Evolutionary conservation across 352 stramenopile genomes (phyloP).

Genomic region (Globisporangium nunn): DNA sequence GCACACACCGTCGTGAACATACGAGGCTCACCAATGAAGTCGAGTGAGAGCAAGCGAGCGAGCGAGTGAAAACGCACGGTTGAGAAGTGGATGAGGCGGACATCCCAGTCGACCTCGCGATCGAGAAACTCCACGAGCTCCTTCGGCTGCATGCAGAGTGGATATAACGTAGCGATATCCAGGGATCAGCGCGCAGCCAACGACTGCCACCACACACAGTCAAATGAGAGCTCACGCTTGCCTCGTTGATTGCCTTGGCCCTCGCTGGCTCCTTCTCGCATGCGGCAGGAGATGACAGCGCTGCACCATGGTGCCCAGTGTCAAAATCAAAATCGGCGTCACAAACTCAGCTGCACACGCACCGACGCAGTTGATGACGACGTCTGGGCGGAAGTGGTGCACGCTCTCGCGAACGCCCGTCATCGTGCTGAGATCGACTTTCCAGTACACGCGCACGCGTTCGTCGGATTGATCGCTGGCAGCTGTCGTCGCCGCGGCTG

Average conservation of each 20-base stretch:
- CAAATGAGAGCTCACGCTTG: neutral
- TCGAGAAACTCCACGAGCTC: slow-evolving; percentile 26
- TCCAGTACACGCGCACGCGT: slow-evolving; percentile 32
- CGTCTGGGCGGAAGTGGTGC: slow-evolving; percentile 25
- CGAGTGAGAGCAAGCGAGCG: neutral
- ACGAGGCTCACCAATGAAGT: neutral
- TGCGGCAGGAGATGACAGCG: slow-evolving; percentile 45
- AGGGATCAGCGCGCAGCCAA: neutral
- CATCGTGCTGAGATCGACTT: slow-evolving; percentile 28
- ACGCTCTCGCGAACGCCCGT: slow-evolving; percentile 26
- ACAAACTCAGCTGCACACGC: neutral
- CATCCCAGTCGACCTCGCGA: slow-evolving; percentile 11
- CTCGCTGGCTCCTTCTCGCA: slow-evolving; percentile 41
- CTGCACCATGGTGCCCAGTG: slow-evolving; percentile 14
- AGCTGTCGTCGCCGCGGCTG: slow-evolving; percentile 1
- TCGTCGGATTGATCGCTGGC: neutral
- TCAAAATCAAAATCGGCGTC: neutral
- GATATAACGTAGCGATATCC: neutral
- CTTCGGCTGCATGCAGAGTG: slow-evolving; percentile 18
- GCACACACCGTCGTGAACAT: neutral
- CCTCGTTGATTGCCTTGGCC: slow-evolving; percentile 39
- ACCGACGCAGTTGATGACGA: slow-evolving; percentile 61
- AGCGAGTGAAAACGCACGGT: slow-evolving; percentile 14
- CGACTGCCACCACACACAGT: neutral
- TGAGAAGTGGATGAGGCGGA: slow-evolving; percentile 56